A percentile compares a stretch with the other conserved stretches of the same genome.
Conservation (phyloP, 768 basidiomycete species). For the Mycena polygramma region DNA sequence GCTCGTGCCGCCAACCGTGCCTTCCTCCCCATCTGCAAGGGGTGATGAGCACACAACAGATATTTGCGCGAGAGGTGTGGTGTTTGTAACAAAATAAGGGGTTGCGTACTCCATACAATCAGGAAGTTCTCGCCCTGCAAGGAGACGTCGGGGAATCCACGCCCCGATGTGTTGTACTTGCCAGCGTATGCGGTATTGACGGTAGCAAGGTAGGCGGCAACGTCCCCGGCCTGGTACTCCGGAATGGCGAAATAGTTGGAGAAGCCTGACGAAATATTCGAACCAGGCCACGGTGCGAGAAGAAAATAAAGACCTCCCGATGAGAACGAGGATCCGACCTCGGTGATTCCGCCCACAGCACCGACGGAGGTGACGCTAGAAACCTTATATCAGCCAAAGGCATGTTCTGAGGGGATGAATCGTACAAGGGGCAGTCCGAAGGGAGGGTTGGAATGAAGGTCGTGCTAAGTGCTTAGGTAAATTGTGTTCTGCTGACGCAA, state of each 20-base stretch:
- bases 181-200: conserved; percentile 37
- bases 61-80: background rate
- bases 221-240: conserved; percentile 30
- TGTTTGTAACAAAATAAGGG: background rate
- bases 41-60: too few species aligned
- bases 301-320: conserved; percentile 50
- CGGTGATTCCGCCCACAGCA: conserved; percentile 43
- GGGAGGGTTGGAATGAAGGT: conserved; percentile 17
- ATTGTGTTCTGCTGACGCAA: too few species aligned
- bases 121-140: conserved; percentile 52
- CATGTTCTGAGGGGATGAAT: background rate
- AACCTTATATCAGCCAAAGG: background rate
- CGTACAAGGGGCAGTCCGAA: conserved; percentile 16
- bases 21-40: background rate
- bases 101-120: background rate
- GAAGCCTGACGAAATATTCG: conserved; percentile 49
- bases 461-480: background rate
- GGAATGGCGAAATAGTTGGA: conserved; percentile 50
- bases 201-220: conserved; percentile 27
- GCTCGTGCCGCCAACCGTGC: conserved; percentile 54
- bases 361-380: conserved; percentile 17
- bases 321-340: conserved; percentile 55
- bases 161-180: conserved; percentile 36
- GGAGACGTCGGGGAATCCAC: conserved; percentile 57
- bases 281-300: background rate